Conservation (phyloP, 495 filamentous ascomycete genomes). For the Lichina pygmaea region DNA sequence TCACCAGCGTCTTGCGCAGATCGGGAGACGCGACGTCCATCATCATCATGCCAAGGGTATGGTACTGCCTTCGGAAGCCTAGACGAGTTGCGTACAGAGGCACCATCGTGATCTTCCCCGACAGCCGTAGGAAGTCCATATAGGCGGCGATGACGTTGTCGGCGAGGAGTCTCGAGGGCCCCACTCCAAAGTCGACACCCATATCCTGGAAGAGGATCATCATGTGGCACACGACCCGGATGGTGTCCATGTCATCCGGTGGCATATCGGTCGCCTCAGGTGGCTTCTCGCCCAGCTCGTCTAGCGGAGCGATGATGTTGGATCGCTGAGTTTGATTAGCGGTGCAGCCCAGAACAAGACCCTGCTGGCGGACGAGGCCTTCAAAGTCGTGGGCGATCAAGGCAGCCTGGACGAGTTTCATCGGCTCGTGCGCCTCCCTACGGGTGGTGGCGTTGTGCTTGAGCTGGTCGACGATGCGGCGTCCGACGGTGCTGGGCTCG, state of each 20-base stretch:
- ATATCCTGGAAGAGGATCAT: slow-evolving; percentile 19
- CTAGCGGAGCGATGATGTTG: slow-evolving; percentile 18
- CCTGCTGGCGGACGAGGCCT: slow-evolving; percentile 28
- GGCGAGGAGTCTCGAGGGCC: slow-evolving; percentile 13
- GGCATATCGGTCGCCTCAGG: slow-evolving; percentile 14
- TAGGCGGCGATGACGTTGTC: slow-evolving; percentile 58
- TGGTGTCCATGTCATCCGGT: slow-evolving; percentile 23
- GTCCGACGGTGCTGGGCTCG: slow-evolving; percentile 19
- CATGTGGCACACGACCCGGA: slow-evolving; percentile 37
- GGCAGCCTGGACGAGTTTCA: slow-evolving; percentile 38
- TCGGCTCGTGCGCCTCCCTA: slow-evolving; percentile 22
- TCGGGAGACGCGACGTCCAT: slow-evolving; percentile 21
- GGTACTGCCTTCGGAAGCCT: slow-evolving; percentile 17
- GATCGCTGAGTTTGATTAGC: slow-evolving; percentile 22
- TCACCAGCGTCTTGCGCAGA: slow-evolving; percentile 21
- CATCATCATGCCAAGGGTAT: slow-evolving; percentile 27
- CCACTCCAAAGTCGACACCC: slow-evolving; percentile 11
- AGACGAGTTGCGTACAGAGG: slow-evolving; percentile 72
- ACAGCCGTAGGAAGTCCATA: slow-evolving; percentile 44
- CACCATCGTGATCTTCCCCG: slow-evolving; percentile 42
- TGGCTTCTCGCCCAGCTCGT: slow-evolving; percentile 4
- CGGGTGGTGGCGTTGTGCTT: slow-evolving; percentile 18
- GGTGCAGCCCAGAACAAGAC: slow-evolving; percentile 23
- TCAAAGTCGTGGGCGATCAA: slow-evolving; percentile 31
- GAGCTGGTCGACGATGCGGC: slow-evolving; percentile 22